Conservation (phyloP, 805 yeast genomes). For the Yamadazyma endophytica region DNA sequence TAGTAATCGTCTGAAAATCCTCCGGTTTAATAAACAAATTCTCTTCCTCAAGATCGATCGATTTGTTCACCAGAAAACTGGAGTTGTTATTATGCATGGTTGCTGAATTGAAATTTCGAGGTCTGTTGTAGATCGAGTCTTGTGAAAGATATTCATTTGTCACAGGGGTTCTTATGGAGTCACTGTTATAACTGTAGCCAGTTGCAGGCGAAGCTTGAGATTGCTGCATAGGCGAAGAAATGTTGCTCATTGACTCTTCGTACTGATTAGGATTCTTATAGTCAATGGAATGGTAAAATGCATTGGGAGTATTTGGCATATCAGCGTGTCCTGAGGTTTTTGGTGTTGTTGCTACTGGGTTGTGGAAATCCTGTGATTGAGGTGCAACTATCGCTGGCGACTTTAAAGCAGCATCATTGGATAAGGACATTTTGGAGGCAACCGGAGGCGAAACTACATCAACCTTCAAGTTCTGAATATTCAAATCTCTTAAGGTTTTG, state of each 20-base stretch:
- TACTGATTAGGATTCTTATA: constrained; percentile 1
- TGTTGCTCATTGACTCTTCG: constrained; percentile 9
- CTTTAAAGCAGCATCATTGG: constrained; percentile 1
- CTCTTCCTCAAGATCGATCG: constrained; percentile 16
- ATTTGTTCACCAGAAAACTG: constrained; percentile 7
- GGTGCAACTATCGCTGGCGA: constrained; percentile 9
- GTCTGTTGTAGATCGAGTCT: constrained; percentile 7
- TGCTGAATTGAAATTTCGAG: constrained; percentile 1
- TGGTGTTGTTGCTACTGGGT: constrained; percentile 1
- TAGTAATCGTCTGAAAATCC: constrained; percentile 48
- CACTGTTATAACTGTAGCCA: constrained; percentile 7
- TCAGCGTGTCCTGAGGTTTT: constrained; percentile 5
- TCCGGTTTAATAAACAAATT: constrained; percentile 55
- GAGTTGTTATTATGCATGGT: constrained; percentile 1
- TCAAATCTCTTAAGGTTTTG: constrained; percentile 10
- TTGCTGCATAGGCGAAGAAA: constrained; percentile 14
- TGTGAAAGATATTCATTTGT: constrained; percentile 8
- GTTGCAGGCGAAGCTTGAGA: constrained; percentile 10
- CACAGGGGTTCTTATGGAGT: constrained; percentile 8
- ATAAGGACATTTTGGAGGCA: not conserved
- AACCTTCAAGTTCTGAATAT: constrained; percentile 7
- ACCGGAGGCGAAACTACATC: constrained; percentile 3
- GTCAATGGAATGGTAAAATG: constrained; percentile 9
- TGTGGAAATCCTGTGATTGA: not conserved
- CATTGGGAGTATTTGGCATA: constrained; percentile 19